These are phyloP conservation scores for Acer saccharum DNA, from an alignment of 345 rosid genomes.

Conservation along the genomic window DNA sequence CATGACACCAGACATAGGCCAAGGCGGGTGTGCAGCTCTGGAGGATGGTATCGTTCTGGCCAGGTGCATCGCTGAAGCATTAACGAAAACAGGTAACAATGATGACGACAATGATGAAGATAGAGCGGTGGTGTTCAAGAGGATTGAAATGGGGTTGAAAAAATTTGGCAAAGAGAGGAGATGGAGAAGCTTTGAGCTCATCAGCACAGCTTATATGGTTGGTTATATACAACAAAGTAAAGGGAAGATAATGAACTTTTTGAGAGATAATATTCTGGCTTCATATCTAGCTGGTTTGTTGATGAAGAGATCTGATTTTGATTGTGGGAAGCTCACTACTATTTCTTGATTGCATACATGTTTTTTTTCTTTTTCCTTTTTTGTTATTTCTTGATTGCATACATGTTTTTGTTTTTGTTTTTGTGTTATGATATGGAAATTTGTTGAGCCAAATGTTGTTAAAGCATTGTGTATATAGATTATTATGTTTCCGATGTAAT, in stretches of 20 bases:
- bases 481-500: no score
- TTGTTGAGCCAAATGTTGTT: no score
- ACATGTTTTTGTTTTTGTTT: no score
- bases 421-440: no score
- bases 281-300: conserved; percentile 31
- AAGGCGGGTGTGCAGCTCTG: conserved; percentile 68
- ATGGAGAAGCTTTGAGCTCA: conserved; percentile 69
- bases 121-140: conserved; percentile 31
- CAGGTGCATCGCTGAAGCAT: conserved; percentile 60
- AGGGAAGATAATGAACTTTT: conserved; percentile 33
- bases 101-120: conserved; percentile 6
- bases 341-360: not conserved
- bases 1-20: conserved; percentile 75
- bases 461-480: no score
- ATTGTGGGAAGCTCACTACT: conserved; percentile 44
- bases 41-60: conserved; percentile 69
- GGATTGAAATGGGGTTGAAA: conserved; percentile 46
- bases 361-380: no score
- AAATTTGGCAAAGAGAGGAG: conserved; percentile 54
- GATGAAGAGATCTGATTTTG: conserved; percentile 44
- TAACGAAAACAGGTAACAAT: not conserved
- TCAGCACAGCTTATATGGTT: conserved; percentile 44
- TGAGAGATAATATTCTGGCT: conserved; percentile 47
- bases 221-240: conserved; percentile 55
- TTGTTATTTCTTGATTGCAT: not conserved